Conservation (phyloP, 1,284 basidiomycete species). For the Tilletia horrida region DNA sequence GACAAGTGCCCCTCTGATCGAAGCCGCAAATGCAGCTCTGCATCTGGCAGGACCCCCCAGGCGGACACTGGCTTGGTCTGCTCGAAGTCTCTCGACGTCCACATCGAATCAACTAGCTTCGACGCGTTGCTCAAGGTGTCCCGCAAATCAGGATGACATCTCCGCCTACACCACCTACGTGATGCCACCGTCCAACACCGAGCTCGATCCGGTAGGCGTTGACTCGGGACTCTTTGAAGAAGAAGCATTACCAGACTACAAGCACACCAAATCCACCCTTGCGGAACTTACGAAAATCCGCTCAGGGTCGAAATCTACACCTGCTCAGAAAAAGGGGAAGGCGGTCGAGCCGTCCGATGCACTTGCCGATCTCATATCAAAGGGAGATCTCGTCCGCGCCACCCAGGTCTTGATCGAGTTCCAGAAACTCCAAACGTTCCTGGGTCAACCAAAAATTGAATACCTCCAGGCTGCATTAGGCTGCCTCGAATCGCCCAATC, state of each 20-base stretch:
- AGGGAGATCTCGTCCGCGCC: conserved; percentile 28
- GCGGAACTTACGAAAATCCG: neutral
- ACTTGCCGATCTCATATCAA: conserved; percentile 29
- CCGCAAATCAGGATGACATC: too few relatives aligned
- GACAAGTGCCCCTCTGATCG: too few relatives aligned
- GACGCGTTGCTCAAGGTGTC: too few relatives aligned
- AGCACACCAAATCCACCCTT: conserved; percentile 4
- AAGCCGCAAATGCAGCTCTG: neutral
- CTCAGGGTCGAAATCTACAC: too few relatives aligned
- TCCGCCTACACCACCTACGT: conserved; percentile 28
- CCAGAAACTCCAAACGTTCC: conserved; percentile 18
- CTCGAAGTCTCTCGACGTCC: too few relatives aligned
- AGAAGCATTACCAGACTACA: conserved; percentile 22
- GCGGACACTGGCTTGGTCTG: neutral
- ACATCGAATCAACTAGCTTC: too few relatives aligned
- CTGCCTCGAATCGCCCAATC: conserved; percentile 24
- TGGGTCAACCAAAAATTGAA: conserved; percentile 22
- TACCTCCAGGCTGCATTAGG: conserved; percentile 30
- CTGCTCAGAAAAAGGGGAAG: too few relatives aligned
- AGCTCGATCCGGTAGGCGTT: conserved; percentile 41
- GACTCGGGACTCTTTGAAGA: conserved; percentile 46
- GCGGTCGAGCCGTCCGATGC: conserved; percentile 16
- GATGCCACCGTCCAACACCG: conserved; percentile 33
- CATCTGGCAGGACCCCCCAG: conserved; percentile 1
- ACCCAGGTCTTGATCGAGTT: conserved; percentile 29